These are phyloP conservation scores for Albizia julibrissin DNA, from an alignment of 306 rosid genomes.

Conservation along the genomic window DNA sequence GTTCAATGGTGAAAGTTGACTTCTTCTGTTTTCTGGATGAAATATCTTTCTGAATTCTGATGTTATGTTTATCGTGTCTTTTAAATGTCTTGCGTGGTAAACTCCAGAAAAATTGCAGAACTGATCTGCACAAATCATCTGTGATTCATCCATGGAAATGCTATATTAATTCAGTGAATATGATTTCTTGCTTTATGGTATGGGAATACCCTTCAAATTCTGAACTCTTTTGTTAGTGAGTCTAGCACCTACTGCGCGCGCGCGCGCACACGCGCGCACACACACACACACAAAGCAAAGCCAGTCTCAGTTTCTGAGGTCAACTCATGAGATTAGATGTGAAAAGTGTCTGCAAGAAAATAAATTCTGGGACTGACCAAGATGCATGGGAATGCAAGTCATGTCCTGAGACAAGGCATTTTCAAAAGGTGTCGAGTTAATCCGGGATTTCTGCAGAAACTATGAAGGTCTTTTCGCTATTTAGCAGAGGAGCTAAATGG, in stretches of 20 bases:
- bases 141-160: not conserved
- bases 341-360: too few species aligned
- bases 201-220: not conserved
- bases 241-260: not conserved
- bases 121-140: not conserved
- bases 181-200: not conserved
- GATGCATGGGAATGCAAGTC: not conserved
- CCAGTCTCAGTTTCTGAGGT: not conserved
- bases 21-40: not conserved
- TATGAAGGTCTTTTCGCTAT: constrained; percentile 33
- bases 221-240: not conserved
- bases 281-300: not conserved
- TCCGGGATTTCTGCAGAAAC: constrained; percentile 36
- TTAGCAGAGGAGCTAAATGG: not conserved
- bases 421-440: constrained; percentile 35
- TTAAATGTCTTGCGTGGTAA: not conserved
- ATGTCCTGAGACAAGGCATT: constrained; percentile 21
- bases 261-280: not conserved
- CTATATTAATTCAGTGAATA: not conserved
- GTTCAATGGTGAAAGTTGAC: constrained; percentile 21
- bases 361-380: not conserved
- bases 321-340: not conserved
- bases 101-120: not conserved
- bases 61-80: constrained; percentile 8
- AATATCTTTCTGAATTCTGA: not conserved